phyloP scores from a whole-genome alignment of 768 basidiomycete species.

The Tulasnella calospora region DNA sequence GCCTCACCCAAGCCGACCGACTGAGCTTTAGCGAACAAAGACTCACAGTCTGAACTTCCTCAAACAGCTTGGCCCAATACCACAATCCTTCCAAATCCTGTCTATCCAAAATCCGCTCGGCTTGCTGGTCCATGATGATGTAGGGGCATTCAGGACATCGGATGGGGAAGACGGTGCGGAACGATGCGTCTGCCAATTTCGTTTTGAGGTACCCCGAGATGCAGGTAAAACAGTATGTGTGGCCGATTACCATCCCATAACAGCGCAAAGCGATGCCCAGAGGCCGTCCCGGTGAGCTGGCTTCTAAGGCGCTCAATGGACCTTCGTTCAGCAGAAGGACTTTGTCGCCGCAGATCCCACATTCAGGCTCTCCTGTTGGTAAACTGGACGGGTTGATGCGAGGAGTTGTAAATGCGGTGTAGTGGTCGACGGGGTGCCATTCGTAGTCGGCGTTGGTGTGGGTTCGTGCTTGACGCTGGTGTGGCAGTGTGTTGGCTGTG shows the following conservation, averaged over 20 bases:
- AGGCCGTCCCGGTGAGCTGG: background rate
- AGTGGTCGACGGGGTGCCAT: too few relatives aligned
- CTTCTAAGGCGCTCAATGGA: background rate
- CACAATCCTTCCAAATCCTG: background rate
- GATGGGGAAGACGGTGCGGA: slow-evolving; percentile 1
- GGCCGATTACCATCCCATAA: background rate
- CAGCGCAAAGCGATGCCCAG: background rate
- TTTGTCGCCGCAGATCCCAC: background rate
- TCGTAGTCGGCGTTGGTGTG: background rate
- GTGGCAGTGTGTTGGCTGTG: background rate
- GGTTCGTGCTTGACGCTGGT: background rate
- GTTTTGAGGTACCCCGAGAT: background rate
- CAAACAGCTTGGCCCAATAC: background rate
- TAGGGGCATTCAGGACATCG: background rate
- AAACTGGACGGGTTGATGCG: background rate
- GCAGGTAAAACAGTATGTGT: background rate
- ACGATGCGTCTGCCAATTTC: background rate
- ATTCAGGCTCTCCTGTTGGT: background rate
- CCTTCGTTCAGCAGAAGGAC: background rate
- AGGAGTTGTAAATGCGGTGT: background rate
- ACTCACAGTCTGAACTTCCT: background rate
- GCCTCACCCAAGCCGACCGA: background rate
- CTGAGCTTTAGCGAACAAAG: background rate
- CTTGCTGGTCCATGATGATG: background rate
- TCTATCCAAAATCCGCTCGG: background rate